Evolutionary conservation across 305 asterid genomes (phyloP).

Genomic region (Lippia alba): DNA sequence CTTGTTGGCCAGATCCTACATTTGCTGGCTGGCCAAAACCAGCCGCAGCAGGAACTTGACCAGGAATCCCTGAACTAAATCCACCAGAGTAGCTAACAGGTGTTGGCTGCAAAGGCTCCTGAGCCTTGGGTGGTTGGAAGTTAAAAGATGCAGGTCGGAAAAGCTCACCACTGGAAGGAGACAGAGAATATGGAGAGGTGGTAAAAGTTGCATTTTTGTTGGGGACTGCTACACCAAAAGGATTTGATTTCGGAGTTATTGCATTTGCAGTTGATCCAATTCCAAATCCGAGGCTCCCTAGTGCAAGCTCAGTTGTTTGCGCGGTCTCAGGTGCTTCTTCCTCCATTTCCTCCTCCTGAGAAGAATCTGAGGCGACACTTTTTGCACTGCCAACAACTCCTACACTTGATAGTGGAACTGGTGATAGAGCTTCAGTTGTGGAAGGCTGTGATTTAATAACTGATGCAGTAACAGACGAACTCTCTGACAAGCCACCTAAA

Average conservation of each 20-base stretch:
- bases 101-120: slow-evolving; percentile 53
- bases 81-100: slow-evolving; percentile 59
- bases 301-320: slow-evolving; percentile 52
- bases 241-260: slow-evolving; percentile 58
- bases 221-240: slow-evolving; percentile 62
- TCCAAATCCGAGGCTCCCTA: slow-evolving; percentile 80
- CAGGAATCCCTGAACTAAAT: slow-evolving; percentile 51
- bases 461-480: slow-evolving; percentile 43
- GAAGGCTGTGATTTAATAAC: slow-evolving; percentile 44
- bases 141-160: slow-evolving; percentile 92
- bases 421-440: slow-evolving; percentile 36
- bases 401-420: slow-evolving; percentile 45
- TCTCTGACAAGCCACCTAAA: slow-evolving; percentile 39
- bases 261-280: slow-evolving; percentile 59
- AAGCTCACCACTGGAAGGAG: slow-evolving; percentile 65
- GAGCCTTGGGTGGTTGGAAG: slow-evolving; percentile 65
- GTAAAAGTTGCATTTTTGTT: slow-evolving; percentile 47
- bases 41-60: slow-evolving; percentile 57
- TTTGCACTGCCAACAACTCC: slow-evolving; percentile 46
- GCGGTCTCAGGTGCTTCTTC: slow-evolving; percentile 93
- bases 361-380: slow-evolving; percentile 45
- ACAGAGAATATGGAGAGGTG: slow-evolving; percentile 49
- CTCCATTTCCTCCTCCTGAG: slow-evolving; percentile 96
- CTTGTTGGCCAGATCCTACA: slow-evolving; percentile 83
- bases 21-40: slow-evolving; percentile 89